Percentiles rank a stretch among this genome's conserved stretches.
Evolutionary conservation across 306 rosid genomes (phyloP).

Genomic region (Lathyrus aphaca): DNA sequence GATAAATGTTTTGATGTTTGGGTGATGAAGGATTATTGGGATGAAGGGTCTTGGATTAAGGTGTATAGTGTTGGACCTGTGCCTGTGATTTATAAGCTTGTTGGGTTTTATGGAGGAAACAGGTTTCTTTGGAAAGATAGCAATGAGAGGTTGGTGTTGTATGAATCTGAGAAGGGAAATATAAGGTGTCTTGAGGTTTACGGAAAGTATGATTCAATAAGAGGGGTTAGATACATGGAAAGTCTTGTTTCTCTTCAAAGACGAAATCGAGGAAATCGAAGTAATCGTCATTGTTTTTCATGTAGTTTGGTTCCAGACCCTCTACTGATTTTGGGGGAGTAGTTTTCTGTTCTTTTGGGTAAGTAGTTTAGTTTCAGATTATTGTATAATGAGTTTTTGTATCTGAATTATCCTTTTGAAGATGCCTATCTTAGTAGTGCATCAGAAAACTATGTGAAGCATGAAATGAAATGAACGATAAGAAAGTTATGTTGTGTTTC

Average conservation of each 20-base stretch:
- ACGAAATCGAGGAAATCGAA: neutral
- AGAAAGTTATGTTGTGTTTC: too few relatives aligned
- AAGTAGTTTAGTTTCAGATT: conserved; percentile 2
- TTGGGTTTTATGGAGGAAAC: conserved; percentile 34
- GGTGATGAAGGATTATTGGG: conserved; percentile 42
- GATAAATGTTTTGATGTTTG: conserved; percentile 35
- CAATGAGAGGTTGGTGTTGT: conserved; percentile 26
- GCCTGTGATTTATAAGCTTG: conserved; percentile 32
- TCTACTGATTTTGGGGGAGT: conserved; percentile 17
- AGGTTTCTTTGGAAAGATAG: conserved; percentile 36
- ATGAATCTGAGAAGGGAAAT: neutral
- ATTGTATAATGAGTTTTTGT: too few relatives aligned
- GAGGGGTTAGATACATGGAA: conserved; percentile 34
- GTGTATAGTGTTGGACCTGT: conserved; percentile 33
- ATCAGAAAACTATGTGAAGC: too few relatives aligned
- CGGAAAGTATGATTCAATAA: conserved; percentile 37
- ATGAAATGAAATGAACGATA: too few relatives aligned
- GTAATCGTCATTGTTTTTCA: conserved; percentile 4
- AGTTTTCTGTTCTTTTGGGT: neutral
- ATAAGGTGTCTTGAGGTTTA: conserved; percentile 36
- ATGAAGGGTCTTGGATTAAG: conserved; percentile 44
- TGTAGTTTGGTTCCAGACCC: conserved; percentile 36
- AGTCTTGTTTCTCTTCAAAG: conserved; percentile 39
- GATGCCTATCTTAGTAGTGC: too few relatives aligned
- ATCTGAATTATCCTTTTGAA: too few relatives aligned